Conservation (phyloP, 768 basidiomycete species). For the Russula emetica region DNA sequence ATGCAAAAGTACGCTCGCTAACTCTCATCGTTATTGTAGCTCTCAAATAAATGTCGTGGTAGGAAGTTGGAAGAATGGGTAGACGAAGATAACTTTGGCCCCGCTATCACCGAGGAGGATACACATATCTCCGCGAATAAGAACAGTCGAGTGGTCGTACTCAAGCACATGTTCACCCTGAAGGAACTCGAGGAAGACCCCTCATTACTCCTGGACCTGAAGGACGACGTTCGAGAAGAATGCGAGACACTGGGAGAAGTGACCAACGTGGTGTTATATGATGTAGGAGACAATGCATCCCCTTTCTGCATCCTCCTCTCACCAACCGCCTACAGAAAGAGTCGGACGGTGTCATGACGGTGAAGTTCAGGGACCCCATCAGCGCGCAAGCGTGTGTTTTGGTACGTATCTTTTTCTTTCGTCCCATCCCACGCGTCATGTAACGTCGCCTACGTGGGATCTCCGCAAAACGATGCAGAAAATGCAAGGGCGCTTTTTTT, state of each 20-base stretch:
- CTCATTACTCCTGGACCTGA: constrained; percentile 81
- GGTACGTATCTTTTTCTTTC: constrained; percentile 43
- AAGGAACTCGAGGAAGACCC: constrained; percentile 83
- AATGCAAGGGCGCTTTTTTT: constrained; percentile 94
- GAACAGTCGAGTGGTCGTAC: constrained; percentile 77
- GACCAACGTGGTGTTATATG: constrained; percentile 91
- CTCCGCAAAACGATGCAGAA: constrained; percentile 45
- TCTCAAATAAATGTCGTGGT: constrained; percentile 11
- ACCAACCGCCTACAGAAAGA: constrained; percentile 59
- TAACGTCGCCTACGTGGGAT: background rate
- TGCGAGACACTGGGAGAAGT: constrained; percentile 88
- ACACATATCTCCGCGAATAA: constrained; percentile 43
- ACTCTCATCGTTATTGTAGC: background rate
- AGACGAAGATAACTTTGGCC: constrained; percentile 89
- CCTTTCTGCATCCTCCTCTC: background rate
- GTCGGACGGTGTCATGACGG: constrained; percentile 88
- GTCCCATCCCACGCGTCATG: background rate
- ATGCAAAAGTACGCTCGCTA: constrained; percentile 69
- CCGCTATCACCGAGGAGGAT: constrained; percentile 55
- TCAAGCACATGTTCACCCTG: constrained; percentile 93
- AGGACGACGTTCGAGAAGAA: constrained; percentile 95
- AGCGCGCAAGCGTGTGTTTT: constrained; percentile 90
- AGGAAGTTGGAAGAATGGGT: constrained; percentile 95
- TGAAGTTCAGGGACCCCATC: constrained; percentile 91
- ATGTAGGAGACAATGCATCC: constrained; percentile 52